Evolutionary conservation across 345 rosid genomes (phyloP), one percentile per base, ranked within the genome.

Genomic region (Pugionium dolabratum): DNA sequence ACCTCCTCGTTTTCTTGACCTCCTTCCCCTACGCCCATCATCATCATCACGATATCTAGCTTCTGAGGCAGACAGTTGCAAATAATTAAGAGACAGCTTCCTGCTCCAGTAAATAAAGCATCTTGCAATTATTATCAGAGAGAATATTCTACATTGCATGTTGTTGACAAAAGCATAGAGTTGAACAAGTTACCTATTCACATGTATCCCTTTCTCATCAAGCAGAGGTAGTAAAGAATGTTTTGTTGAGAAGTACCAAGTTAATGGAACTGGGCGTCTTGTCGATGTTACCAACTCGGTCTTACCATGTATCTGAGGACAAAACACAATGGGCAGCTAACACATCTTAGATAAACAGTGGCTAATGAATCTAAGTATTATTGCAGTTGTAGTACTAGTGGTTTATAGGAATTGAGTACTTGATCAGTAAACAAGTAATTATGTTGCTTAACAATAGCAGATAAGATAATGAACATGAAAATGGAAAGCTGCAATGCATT

Each of bases 221-320:
- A 94, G 96, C 78, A 94, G 89, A 35, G 92, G 90, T 34, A 79
- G 53, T 72, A 88, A 75, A 72, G 84, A 80, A 69, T 75, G 73
- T 72, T 82, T 94, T 36, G 88, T 85, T 53, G 97, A 90, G 78
- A 90, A 90, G 76, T 80, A 89, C 98, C 98, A 93, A 62, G 94
- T 88, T 86, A 93, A 74, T 8, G 97, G 98, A 68, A 93, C 98
- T 2, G 98, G 98, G 6, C 96, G 97, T 80, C 80, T 84, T 57
- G 89, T 78, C 41, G 98, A 87, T 46, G 89, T 86, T 73, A 90
- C 85, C 77, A 93, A 65, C 82, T 90, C 96, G 26, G 97, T 86
- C 79, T 84, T 86, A 64, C 93, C 91, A 66, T 93, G 98, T 76
- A 93, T 91, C 97, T 93, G 66, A 52, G 61, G 69, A 69, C 35